Evolutionary conservation across 257 asterid species (phyloP), one percentile per base, ranked within the genome.

Genomic region (Solanum lycopersicoides): DNA sequence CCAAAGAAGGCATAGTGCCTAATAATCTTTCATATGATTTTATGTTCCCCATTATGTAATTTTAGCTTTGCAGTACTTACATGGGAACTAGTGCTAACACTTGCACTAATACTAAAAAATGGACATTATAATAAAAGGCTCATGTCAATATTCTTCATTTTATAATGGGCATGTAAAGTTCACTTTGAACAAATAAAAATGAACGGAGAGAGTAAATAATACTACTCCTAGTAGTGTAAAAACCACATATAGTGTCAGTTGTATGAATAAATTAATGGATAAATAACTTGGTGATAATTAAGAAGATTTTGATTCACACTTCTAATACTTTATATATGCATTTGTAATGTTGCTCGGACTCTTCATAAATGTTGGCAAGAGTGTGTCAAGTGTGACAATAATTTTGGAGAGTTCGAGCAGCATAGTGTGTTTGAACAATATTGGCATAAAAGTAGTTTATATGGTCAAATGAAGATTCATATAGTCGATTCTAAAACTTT

Each of bases 41-140:
- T 87, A 79, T 86, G 88, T 87, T 87, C 80, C 89, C 89, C 65
- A 87, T 73, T 83, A 66, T 89, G 84, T 87, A 50, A 89, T 87
- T 68, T 84, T 89, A 30, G 16, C 86, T 56, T 83, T 86, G 89
- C 87, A 30, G 86, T 45, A 84, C 25, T 21, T 71, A 73, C 83
- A 82, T 74, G 73, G 20, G 21, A 77, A 12, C 6, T 53, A 41
- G 59, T 16, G 21, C 15, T n/a, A 59, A 35, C 45, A 13, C 76
- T 41, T 65, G 77, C 59, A 50, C 23, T 35, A 37, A 76, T 12
- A 56, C 63, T 18, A 53, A 16, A 53, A 56, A 20, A 20, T 56
- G n/a, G 65, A 56, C 65, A 20, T 56, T 56, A 20, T 56, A 20
- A 7, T 56, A 56, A 56, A 56, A 56, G 0, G 25, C 65, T 18